Conservation (phyloP, 1,284 basidiomycete genomes). For the Ceratobasidium sp. region DNA sequence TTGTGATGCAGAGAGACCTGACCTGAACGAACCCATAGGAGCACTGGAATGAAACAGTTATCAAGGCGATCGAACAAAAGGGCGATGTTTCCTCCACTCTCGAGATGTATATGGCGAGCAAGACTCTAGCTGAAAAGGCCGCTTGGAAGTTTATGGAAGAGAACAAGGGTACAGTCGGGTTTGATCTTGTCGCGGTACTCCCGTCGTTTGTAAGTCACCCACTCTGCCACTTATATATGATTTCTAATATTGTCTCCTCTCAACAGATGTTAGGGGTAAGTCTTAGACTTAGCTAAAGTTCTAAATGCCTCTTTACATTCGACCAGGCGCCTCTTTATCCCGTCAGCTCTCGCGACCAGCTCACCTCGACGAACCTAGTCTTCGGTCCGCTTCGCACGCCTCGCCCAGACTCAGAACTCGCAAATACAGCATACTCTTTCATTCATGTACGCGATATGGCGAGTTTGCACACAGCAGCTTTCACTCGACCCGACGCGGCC, state of each 20-base stretch:
- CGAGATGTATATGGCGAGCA: constrained; percentile 48
- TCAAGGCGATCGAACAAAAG: constrained; percentile 42
- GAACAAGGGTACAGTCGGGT: constrained; percentile 50
- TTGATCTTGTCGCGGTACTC: constrained; percentile 51
- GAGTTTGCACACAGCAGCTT: constrained; percentile 3
- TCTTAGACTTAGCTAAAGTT: neutral
- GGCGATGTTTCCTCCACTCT: neutral
- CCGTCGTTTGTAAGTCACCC: constrained; percentile 50
- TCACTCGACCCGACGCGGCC: constrained; percentile 3
- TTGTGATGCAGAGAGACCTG: too few relatives aligned
- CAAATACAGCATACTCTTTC: constrained; percentile 1
- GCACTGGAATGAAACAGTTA: constrained; percentile 30
- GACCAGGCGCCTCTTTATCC: constrained; percentile 18
- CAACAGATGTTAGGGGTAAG: constrained; percentile 46
- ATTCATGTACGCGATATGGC: constrained; percentile 19
- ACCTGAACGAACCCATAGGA: neutral
- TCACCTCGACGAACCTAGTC: constrained; percentile 35
- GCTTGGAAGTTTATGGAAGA: constrained; percentile 53
- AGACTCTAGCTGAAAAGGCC: constrained; percentile 47
- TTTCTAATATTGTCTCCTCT: constrained; percentile 1
- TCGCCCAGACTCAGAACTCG: constrained; percentile 23
- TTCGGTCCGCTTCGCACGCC: neutral
- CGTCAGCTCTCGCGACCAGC: constrained; percentile 12
- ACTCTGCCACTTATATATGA: neutral
- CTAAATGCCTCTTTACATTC: too few relatives aligned